phyloP scores from a whole-genome alignment of 495 filamentous ascomycete species.

The Penicillium desertorum region DNA sequence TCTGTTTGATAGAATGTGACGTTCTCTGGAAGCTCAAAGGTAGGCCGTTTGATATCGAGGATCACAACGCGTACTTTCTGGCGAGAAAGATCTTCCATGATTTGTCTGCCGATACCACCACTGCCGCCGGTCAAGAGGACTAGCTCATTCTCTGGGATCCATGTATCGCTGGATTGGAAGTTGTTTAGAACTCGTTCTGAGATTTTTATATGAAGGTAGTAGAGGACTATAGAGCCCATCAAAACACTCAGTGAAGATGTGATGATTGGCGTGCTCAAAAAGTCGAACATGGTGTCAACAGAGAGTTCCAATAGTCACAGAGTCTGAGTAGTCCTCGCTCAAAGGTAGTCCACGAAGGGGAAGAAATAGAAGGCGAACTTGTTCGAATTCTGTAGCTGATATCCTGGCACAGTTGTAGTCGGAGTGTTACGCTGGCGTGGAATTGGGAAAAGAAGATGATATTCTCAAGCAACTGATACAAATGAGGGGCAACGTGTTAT shows the following conservation, averaged over 20 bases:
- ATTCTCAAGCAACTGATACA: too few relatives aligned
- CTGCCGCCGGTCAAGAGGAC: constrained; percentile 51
- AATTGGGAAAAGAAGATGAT: too few relatives aligned
- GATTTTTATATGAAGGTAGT: not conserved
- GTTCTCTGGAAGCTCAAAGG: not conserved
- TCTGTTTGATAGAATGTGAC: constrained; percentile 1
- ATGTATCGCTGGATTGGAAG: not conserved
- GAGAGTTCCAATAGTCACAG: not conserved
- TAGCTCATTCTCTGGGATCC: constrained; percentile 30
- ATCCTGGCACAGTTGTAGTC: too few relatives aligned
- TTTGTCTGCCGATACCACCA: constrained; percentile 44
- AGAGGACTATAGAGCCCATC: not conserved
- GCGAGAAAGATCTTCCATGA: constrained; percentile 37
- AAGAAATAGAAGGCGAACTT: too few relatives aligned
- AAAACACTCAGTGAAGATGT: not conserved
- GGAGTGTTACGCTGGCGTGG: too few relatives aligned
- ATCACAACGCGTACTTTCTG: constrained; percentile 25
- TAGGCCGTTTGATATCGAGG: constrained; percentile 5
- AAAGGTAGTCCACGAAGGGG: too few relatives aligned
- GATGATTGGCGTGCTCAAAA: not conserved
- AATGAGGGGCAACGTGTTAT: too few relatives aligned
- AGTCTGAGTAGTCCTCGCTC: too few relatives aligned
- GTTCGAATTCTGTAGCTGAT: too few relatives aligned
- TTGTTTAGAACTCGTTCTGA: not conserved
- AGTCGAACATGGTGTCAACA: not conserved